Conservation (phyloP, 768 basidiomycete genomes). For the Lactifluus hygrophoroides region DNA sequence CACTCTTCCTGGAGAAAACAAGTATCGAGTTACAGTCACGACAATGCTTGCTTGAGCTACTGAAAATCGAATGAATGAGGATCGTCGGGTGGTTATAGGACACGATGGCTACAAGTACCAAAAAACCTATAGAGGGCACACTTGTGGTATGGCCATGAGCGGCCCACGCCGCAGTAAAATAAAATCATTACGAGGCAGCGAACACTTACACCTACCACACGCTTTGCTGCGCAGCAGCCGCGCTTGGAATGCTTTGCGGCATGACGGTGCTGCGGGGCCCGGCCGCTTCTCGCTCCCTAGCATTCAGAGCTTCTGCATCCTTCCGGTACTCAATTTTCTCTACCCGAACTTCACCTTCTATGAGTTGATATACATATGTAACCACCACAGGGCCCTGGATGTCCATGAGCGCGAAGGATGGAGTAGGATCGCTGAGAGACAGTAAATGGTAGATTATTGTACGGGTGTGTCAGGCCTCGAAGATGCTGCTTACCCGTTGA, state of each 20-base stretch:
- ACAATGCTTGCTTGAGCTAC: background rate
- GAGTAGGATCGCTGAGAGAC: constrained; percentile 65
- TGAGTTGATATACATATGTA: constrained; percentile 93
- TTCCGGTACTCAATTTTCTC: constrained; percentile 85
- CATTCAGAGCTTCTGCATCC: constrained; percentile 37
- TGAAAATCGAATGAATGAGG: background rate
- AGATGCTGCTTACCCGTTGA: constrained; percentile 45
- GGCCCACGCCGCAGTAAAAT: background rate
- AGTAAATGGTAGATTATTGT: background rate
- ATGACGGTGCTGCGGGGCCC: constrained; percentile 36
- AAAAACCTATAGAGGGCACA: background rate
- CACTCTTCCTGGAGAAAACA: background rate
- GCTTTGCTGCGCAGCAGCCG: constrained; percentile 29
- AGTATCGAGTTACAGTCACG: background rate
- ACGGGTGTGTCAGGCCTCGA: background rate
- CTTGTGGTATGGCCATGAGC: background rate
- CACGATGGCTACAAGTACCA: background rate
- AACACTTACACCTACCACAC: constrained; percentile 25
- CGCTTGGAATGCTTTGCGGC: constrained; percentile 43
- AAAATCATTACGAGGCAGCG: background rate
- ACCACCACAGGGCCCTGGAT: constrained; percentile 95
- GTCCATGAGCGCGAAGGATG: constrained; percentile 96
- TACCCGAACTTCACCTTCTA: constrained; percentile 89
- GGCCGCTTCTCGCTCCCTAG: constrained; percentile 26
- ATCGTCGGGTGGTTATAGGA: background rate